phyloP scores from a whole-genome alignment of 2,329 filamentous ascomycete genomes.

The Blastomyces gilchristii region DNA sequence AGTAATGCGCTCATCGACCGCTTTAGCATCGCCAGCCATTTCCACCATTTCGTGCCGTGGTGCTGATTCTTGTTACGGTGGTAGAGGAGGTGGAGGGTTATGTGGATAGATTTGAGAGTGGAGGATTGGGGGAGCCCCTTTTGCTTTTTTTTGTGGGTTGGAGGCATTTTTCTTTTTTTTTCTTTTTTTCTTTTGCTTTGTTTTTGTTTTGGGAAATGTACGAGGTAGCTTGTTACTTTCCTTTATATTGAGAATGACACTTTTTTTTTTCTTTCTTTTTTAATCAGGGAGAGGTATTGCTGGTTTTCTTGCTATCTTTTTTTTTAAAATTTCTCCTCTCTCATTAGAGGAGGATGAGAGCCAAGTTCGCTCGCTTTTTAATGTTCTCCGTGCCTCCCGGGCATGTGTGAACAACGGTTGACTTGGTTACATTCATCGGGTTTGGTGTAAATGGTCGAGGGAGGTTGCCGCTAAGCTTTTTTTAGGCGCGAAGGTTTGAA shows the following conservation, averaged over 20 bases:
- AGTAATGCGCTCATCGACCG: slow-evolving; percentile 52
- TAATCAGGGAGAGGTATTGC: too few relatives aligned
- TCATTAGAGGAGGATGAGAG: too few relatives aligned
- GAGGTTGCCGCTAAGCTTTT: background rate
- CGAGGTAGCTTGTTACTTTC: too few relatives aligned
- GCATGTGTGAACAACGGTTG: background rate
- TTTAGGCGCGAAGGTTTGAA: background rate
- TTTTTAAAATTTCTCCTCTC: too few relatives aligned
- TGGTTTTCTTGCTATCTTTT: too few relatives aligned
- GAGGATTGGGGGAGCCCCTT: slow-evolving; percentile 9
- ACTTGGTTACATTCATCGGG: background rate
- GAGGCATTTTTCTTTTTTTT: background rate
- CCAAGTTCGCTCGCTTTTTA: background rate
- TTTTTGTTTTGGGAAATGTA: too few relatives aligned
- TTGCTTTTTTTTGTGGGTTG: background rate
- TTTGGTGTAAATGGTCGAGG: background rate
- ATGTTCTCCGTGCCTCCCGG: background rate
- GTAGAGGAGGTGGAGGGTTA: slow-evolving; percentile 57
- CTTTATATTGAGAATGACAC: background rate
- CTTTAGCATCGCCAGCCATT: slow-evolving; percentile 59
- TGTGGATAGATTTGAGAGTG: slow-evolving; percentile 25
- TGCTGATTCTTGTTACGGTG: slow-evolving; percentile 91
- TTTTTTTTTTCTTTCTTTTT: background rate
- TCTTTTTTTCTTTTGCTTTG: background rate
- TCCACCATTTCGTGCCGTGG: slow-evolving; percentile 70